phyloP scores from a whole-genome alignment of 148 eudicot genomes.

The Vaccinium corymbosum region DNA sequence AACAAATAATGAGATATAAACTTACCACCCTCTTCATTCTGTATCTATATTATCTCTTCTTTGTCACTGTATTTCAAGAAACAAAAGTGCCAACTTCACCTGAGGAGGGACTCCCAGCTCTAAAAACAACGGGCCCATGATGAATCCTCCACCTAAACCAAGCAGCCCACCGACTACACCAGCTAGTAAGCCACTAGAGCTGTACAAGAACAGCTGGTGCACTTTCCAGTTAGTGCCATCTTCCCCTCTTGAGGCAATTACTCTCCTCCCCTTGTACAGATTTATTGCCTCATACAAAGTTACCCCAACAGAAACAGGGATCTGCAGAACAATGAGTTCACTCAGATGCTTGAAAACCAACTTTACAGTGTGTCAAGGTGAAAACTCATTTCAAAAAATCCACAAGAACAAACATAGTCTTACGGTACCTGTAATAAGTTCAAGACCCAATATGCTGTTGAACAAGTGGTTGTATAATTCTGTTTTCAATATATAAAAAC shows the following conservation, averaged over 20 bases:
- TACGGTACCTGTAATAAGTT: conserved; percentile 67
- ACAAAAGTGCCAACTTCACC: conserved; percentile 32
- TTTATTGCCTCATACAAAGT: conserved; percentile 59
- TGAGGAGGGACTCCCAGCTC: conserved; percentile 94
- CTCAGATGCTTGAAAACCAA: neutral
- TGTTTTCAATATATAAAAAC: conserved; percentile 27
- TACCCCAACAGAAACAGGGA: conserved; percentile 76
- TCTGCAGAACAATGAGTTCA: conserved; percentile 31
- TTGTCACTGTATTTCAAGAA: neutral
- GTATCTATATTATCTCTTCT: neutral
- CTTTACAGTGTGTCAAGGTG: neutral
- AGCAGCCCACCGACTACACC: conserved; percentile 89
- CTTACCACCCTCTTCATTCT: neutral
- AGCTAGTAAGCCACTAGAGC: conserved; percentile 56
- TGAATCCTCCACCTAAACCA: conserved; percentile 93
- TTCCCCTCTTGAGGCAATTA: conserved; percentile 61
- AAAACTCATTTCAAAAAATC: neutral
- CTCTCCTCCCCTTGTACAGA: conserved; percentile 69
- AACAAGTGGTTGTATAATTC: conserved; percentile 59
- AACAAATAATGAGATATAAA: neutral
- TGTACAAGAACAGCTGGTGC: conserved; percentile 56
- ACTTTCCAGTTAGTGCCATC: conserved; percentile 37
- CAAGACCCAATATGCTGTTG: conserved; percentile 65
- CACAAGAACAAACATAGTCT: neutral
- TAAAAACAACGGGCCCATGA: conserved; percentile 81